Conservation (phyloP, 768 basidiomycete species). For the Hirschioporus abietinus region DNA sequence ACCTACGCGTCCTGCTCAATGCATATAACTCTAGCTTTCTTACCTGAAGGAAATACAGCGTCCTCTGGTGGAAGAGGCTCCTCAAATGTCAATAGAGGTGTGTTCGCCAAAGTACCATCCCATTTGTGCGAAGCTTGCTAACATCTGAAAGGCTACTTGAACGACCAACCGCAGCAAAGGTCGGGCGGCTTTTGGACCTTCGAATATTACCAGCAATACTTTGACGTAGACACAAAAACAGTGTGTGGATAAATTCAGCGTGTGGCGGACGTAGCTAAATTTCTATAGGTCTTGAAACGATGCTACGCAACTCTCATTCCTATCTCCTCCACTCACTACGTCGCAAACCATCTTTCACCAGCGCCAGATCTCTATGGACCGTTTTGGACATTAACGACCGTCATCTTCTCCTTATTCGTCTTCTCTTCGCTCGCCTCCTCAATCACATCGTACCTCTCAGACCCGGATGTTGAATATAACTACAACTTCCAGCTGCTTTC, state of each 20-base stretch:
- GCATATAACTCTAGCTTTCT: slow-evolving; percentile 41
- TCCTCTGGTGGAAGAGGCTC: slow-evolving; percentile 25
- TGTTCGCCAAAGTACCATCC: slow-evolving; percentile 19
- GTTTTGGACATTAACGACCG: slow-evolving; percentile 96
- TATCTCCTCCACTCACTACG: slow-evolving; percentile 51
- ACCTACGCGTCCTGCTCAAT: neutral
- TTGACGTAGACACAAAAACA: slow-evolving; percentile 81
- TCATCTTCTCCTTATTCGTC: slow-evolving; percentile 89
- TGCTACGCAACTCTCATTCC: slow-evolving; percentile 79
- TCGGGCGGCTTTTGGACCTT: slow-evolving; percentile 71
- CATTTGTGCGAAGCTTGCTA: slow-evolving; percentile 8
- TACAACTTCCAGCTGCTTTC: slow-evolving; percentile 87
- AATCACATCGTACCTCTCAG: slow-evolving; percentile 79
- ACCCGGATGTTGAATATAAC: slow-evolving; percentile 48
- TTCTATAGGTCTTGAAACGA: slow-evolving; percentile 58
- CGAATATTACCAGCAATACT: slow-evolving; percentile 84
- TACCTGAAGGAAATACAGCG: slow-evolving; percentile 28
- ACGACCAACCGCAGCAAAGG: slow-evolving; percentile 41
- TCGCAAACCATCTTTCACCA: slow-evolving; percentile 57
- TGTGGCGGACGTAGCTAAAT: slow-evolving; percentile 8
- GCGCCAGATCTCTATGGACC: slow-evolving; percentile 80
- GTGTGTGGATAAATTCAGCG: slow-evolving; percentile 28
- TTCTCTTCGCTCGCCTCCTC: slow-evolving; percentile 90
- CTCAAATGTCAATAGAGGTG: slow-evolving; percentile 54
- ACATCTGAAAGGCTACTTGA: slow-evolving; percentile 52